Conservation (phyloP, 257 asterid species). For the Jasminum sambac region DNA sequence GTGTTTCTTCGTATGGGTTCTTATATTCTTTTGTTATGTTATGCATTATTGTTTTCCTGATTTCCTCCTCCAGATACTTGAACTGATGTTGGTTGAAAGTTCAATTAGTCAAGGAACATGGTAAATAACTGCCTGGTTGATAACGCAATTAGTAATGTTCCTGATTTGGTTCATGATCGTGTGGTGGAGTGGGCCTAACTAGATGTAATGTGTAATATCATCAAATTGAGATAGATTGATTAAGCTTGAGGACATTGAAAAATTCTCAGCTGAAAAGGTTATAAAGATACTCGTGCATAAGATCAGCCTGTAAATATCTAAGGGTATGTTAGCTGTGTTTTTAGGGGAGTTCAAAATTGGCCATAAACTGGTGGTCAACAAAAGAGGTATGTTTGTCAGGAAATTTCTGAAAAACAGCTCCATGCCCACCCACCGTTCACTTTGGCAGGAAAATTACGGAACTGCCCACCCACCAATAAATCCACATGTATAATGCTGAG, state of each 20-base stretch:
- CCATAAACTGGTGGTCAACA: too few relatives aligned
- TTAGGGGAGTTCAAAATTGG: too few relatives aligned
- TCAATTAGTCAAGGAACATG: background rate
- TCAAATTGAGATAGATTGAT: background rate
- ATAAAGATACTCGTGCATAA: background rate
- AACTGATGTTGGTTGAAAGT: constrained; percentile 32
- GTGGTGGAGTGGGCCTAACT: background rate
- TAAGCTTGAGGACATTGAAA: background rate
- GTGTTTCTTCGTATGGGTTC: constrained; percentile 19
- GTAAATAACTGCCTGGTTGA: background rate
- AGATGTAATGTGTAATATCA: background rate
- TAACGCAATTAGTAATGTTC: background rate
- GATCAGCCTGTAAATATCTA: background rate
- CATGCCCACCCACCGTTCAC: too few relatives aligned
- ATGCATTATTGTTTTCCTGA: constrained; percentile 10
- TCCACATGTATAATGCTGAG: too few relatives aligned
- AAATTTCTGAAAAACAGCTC: too few relatives aligned
- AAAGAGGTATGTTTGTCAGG: too few relatives aligned
- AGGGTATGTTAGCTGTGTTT: background rate
- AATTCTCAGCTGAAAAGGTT: background rate
- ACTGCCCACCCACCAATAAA: too few relatives aligned
- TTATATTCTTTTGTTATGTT: background rate
- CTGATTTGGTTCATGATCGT: background rate
- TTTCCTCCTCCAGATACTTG: constrained; percentile 25
- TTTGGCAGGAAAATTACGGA: too few relatives aligned